Percentiles rank a stretch among this genome's conserved stretches.
Conservation (phyloP, 2,329 filamentous ascomycete species). For the Colletotrichum falcatum region DNA sequence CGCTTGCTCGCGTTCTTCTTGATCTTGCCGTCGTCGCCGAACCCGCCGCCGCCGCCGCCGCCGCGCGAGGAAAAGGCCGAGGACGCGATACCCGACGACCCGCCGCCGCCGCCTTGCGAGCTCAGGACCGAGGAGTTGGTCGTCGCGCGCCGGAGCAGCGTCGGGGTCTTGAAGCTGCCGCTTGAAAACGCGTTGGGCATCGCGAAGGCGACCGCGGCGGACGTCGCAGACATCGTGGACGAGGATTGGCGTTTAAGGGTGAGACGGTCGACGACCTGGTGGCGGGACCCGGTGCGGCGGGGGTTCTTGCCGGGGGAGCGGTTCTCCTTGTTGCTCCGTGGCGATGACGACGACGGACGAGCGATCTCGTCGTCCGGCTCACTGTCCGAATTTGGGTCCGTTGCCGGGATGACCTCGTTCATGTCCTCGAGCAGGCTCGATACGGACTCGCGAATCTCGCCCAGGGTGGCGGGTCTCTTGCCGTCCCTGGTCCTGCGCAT, state of each 20-base stretch:
- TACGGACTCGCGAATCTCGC: constrained; percentile 85
- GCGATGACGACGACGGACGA: constrained; percentile 41
- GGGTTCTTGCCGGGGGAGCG: constrained; percentile 47
- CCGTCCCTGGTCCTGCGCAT: constrained; percentile 71
- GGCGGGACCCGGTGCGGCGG: constrained; percentile 49
- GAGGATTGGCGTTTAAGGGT: constrained; percentile 71
- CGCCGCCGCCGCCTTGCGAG: constrained; percentile 40
- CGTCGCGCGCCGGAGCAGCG: constrained; percentile 79
- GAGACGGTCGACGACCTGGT: constrained; percentile 78
- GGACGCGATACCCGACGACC: constrained; percentile 23
- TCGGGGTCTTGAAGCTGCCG: constrained; percentile 73
- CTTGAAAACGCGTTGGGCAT: constrained; percentile 49
- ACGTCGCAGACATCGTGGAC: constrained; percentile 48
- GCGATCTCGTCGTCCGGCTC: constrained; percentile 62
- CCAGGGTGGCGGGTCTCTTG: constrained; percentile 78
- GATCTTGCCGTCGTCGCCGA: constrained; percentile 64
- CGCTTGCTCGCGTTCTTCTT: constrained; percentile 71
- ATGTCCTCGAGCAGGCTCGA: constrained; percentile 85
- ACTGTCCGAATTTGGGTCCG: constrained; percentile 63
- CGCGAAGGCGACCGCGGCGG: constrained; percentile 67
- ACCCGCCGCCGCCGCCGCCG: constrained; percentile 39
- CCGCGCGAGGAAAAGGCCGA: constrained; percentile 22
- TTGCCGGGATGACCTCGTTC: constrained; percentile 61
- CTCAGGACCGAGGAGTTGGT: constrained; percentile 69
- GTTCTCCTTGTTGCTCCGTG: constrained; percentile 64